These are phyloP conservation scores for Aspergillus sp. DNA, from an alignment of 2,329 filamentous ascomycete species.

Conservation along the genomic window DNA sequence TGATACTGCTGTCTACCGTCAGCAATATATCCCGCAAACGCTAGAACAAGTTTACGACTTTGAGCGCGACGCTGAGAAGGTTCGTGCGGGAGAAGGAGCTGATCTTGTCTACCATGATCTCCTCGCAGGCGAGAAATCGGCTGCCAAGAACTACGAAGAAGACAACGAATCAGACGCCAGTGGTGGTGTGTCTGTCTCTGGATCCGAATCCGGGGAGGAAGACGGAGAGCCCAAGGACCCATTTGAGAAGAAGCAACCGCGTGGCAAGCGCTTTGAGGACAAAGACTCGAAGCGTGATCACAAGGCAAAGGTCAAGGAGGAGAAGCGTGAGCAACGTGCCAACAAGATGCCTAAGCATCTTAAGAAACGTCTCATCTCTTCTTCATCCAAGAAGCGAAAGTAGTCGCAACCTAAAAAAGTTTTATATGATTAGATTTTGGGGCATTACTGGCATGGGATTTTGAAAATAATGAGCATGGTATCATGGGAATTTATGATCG, in stretches of 20 bases:
- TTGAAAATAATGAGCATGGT: neutral
- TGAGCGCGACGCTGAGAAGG: conserved; percentile 78
- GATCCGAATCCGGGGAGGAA: conserved; percentile 46
- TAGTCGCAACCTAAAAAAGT: conserved; percentile 9
- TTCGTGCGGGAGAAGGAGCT: conserved; percentile 67
- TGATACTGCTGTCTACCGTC: conserved; percentile 87
- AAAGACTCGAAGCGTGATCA: conserved; percentile 87
- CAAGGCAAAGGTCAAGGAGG: conserved; percentile 89
- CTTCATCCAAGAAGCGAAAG: conserved; percentile 32
- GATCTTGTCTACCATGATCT: conserved; percentile 83
- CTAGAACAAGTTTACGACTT: conserved; percentile 95
- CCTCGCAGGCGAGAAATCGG: conserved; percentile 59
- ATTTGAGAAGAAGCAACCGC: conserved; percentile 64
- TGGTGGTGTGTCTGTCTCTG: conserved; percentile 31
- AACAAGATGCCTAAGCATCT: conserved; percentile 95
- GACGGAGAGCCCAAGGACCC: conserved; percentile 36
- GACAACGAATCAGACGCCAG: conserved; percentile 33
- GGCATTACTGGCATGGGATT: neutral
- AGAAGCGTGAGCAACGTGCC: conserved; percentile 87
- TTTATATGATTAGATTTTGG: too few relatives aligned
- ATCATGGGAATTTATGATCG: too few relatives aligned
- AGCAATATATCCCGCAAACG: conserved; percentile 95
- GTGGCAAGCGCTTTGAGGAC: conserved; percentile 82
- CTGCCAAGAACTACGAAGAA: conserved; percentile 26
- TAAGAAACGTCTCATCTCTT: conserved; percentile 61